Percentiles rank a stretch among this genome's conserved stretches.
These are phyloP conservation scores for Quercus parvula DNA, from an alignment of 306 rosid species.

Conservation along the genomic window DNA sequence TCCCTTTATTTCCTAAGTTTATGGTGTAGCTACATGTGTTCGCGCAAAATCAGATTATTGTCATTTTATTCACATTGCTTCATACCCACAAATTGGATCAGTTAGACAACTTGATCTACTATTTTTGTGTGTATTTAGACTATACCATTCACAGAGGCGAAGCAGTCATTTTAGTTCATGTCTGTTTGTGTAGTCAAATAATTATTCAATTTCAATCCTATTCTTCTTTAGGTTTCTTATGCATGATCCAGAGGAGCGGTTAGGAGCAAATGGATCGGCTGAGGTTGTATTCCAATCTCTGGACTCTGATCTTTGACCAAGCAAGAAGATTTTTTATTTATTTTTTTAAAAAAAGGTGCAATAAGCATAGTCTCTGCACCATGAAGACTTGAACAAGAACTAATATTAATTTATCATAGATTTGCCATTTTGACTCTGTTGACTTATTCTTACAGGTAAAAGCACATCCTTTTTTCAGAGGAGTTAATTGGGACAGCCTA, in stretches of 20 bases:
- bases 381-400: background rate
- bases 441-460: slow-evolving; percentile 2
- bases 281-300: background rate
- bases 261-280: slow-evolving; percentile 3
- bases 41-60: background rate
- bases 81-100: background rate
- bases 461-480: slow-evolving; percentile 4
- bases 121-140: background rate
- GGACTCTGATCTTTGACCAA: background rate
- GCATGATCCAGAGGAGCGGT: background rate
- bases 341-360: background rate
- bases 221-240: slow-evolving; percentile 3
- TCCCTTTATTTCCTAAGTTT: background rate
- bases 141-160: background rate
- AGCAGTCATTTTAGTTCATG: background rate
- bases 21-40: background rate
- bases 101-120: background rate
- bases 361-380: background rate
- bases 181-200: background rate
- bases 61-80: background rate
- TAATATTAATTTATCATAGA: background rate
- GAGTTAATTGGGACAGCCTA: slow-evolving; percentile 6
- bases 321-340: no score
- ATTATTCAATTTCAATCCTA: background rate
- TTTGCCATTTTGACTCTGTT: background rate